Evolutionary conservation across 2,329 filamentous ascomycete species (phyloP), one percentile per base, ranked within the genome.

Genomic region (Simplicillium sp.): DNA sequence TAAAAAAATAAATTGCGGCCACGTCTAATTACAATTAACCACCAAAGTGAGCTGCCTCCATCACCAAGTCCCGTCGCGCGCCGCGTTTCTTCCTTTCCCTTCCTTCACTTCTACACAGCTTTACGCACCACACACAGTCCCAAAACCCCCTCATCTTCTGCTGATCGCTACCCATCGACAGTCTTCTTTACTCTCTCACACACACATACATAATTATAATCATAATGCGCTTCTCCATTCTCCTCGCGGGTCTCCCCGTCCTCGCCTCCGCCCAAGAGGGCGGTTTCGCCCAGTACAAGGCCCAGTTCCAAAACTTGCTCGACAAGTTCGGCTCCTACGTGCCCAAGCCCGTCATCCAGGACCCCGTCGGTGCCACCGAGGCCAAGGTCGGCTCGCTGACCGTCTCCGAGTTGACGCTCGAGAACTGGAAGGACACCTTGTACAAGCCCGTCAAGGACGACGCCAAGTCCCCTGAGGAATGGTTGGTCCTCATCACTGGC

Each of bases 401-500:
- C 64, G 75, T 57, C 58, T 73, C 61, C 38, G 56, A 56, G 38
- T 59, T 90, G 50, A 81, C 77, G 5, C 67, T 87, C 43, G 66
- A 79, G 48, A 83, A 82, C 70, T 87, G 84, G 82, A 76, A 80
- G 59, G 64, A 81, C 18, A 76, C 79, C 3, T 67, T 90, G 45
- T 80, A 76, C 55, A 66, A 67, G 38, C 74, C 77, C 25, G 76
- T 83, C 43, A 67, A 76, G 45, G 61, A 75, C 8, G 75, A 62
- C 20, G 71, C 74, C 46, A 73, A 75, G 11, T 71, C 69, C 46
- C 81, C 84, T 5, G 81, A 83, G 61, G 81, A 87, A 62, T 88
- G 82, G 82, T 80, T 84, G 70, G 67, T 90, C 46, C 71, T 84
- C 50, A 65, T 87, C 50, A 84, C 80, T 9, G 85, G 85, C 42